Percentiles rank a stretch among this genome's conserved stretches.
Evolutionary conservation across 371 early-diverging fungal species (phyloP).

Genomic region (Mucor indicus): DNA sequence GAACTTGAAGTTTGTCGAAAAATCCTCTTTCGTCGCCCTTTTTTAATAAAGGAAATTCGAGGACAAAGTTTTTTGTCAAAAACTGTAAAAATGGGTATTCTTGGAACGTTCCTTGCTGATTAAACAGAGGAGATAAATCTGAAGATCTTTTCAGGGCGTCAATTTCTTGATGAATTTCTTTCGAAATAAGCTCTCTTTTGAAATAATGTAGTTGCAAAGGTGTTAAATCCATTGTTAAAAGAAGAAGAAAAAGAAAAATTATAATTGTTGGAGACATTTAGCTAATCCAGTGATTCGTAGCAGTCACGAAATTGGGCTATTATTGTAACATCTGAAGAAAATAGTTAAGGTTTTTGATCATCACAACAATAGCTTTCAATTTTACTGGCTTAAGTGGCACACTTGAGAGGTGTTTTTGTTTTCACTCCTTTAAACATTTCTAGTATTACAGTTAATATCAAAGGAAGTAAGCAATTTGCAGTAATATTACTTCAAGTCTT

Average conservation of each 20-base stretch:
- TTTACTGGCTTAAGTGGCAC: no score
- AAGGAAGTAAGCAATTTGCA: no score
- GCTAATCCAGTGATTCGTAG: no score
- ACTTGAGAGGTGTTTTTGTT: no score
- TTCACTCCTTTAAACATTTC: no score
- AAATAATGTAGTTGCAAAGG: slow-evolving; percentile 24
- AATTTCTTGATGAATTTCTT: slow-evolving; percentile 12
- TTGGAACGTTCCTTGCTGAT: background rate
- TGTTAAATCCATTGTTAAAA: slow-evolving; percentile 11
- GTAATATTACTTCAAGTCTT: no score
- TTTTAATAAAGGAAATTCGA: slow-evolving; percentile 40
- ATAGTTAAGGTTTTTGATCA: no score
- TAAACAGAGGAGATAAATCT: slow-evolving; percentile 1
- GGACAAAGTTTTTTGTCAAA: slow-evolving; percentile 27
- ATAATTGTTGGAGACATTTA: no score
- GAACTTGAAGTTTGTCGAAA: slow-evolving; percentile 31
- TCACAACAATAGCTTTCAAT: no score
- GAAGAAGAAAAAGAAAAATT: background rate
- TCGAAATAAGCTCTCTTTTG: slow-evolving; percentile 23
- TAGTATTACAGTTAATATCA: no score
- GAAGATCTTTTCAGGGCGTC: background rate
- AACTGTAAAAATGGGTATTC: slow-evolving; percentile 34
- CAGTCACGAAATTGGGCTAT: no score
- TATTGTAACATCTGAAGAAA: no score
- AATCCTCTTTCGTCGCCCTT: slow-evolving; percentile 26